Base-by-base conservation (phyloP, 257 asterid genomes). In the Ligustrum vulgare region DNA sequence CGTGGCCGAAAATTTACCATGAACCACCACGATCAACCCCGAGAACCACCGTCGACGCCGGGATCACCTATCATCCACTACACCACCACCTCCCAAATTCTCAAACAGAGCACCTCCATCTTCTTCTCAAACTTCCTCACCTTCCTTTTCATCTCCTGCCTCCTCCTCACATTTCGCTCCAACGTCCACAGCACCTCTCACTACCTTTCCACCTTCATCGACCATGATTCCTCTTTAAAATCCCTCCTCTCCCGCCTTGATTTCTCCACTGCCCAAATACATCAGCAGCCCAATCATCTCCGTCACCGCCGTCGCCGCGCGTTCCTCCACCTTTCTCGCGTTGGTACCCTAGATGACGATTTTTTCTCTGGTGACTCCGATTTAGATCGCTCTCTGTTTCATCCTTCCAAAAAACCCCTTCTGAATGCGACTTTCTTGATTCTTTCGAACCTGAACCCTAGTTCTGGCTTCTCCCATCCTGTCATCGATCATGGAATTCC, bases 351-450 rank as follows among this genome's bases (percentile, higher is more conserved):
- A 3, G 91, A 93, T 63, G 97, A 93, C 45, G 98, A 91, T 70
- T 93, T 93, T 85, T 91, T 93, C 85, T 91, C 97, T 39, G 96
- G 96, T 1, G 97, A 93, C 75, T 84, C 93, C 0, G 96, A 93
- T 80, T 84, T 87, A 22, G 98, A 91, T 36, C 88, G 89, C 47
- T 88, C 96, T 7, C 78, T 88, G 16, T 90, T 90, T 54, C 79
- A 82, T 54, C 91, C 96, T 8, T 66, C 88, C 4, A 86, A 74
- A 11, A 84, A 87, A 36, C 75, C 81, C 8, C 68, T 43, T 16
- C 80, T 85, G 56, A 91, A 93, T 79, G 80, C 89, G 6, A 84
- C 94, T 11, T 76, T 45, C 65, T 37, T 86, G 5, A 67, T 77
- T 77, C 82, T 86, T 12, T 84, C 88, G 10, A 78, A 82, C 62